These are phyloP conservation scores for Zasmidium cellare DNA, from an alignment of 2,329 filamentous ascomycete species.

Conservation along the genomic window DNA sequence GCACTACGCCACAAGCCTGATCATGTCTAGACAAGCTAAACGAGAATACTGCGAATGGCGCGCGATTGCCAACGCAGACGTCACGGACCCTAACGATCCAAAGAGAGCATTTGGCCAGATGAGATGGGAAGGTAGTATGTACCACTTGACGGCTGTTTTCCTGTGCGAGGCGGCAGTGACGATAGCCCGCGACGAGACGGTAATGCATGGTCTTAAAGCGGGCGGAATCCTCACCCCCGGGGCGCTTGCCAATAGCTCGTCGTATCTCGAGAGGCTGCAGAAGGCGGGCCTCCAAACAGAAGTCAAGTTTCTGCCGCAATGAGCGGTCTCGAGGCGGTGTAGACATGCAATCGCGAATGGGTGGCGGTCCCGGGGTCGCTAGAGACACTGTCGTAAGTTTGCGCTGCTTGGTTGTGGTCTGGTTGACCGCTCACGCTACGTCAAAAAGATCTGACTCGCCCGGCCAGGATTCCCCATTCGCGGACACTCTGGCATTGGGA, in stretches of 20 bases:
- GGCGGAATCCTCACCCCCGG: conserved; percentile 74
- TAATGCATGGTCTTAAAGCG: conserved; percentile 51
- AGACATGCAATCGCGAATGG: background rate
- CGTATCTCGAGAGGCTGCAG: conserved; percentile 63
- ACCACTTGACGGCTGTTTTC: conserved; percentile 66
- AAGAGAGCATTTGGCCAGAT: conserved; percentile 59
- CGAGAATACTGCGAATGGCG: conserved; percentile 65
- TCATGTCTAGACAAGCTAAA: conserved; percentile 49
- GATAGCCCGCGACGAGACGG: conserved; percentile 58
- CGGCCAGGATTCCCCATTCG: background rate
- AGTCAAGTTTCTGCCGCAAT: conserved; percentile 33
- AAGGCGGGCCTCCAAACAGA: conserved; percentile 65
- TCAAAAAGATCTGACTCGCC: conserved; percentile 1
- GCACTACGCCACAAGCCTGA: conserved; percentile 3
- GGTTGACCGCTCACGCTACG: conserved; percentile 14
- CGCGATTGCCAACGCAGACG: conserved; percentile 64
- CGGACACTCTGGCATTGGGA: background rate
- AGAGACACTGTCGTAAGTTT: background rate
- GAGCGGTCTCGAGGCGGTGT: conserved; percentile 9
- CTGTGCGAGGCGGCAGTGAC: conserved; percentile 65
- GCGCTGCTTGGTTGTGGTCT: conserved; percentile 15
- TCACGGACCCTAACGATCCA: conserved; percentile 40
- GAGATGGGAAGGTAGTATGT: conserved; percentile 62
- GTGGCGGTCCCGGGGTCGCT: too few species aligned
- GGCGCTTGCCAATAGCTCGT: conserved; percentile 59